Conservation (phyloP, 2,329 filamentous ascomycete genomes). For the Talaromyces sp. region DNA sequence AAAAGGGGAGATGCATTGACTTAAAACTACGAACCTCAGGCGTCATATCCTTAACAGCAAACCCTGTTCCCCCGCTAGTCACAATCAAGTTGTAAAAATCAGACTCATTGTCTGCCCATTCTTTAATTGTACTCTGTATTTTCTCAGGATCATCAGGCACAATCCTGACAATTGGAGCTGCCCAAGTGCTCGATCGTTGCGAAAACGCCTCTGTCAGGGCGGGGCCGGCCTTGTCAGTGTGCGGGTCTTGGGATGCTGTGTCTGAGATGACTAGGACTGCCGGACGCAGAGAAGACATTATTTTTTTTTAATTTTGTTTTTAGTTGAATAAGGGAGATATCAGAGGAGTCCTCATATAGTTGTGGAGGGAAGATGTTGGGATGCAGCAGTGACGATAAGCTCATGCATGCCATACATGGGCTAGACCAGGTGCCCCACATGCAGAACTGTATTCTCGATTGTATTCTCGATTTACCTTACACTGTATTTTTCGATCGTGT, state of each 20-base stretch:
- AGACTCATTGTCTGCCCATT: conserved; percentile 64
- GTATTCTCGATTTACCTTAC: no score
- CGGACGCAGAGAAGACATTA: conserved; percentile 53
- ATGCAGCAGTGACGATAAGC: neutral
- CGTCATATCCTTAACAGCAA: conserved; percentile 77
- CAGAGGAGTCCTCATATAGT: conserved; percentile 20
- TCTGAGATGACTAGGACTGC: conserved; percentile 87
- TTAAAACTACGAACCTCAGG: conserved; percentile 69
- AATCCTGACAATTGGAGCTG: conserved; percentile 64
- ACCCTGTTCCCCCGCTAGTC: conserved; percentile 90
- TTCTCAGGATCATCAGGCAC: conserved; percentile 70
- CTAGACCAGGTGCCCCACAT: neutral
- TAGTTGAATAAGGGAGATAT: neutral
- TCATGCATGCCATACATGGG: neutral
- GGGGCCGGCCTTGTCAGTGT: conserved; percentile 68
- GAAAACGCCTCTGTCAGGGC: conserved; percentile 66
- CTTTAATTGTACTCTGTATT: conserved; percentile 69
- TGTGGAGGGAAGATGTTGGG: neutral
- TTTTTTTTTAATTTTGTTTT: neutral
- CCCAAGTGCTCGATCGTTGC: conserved; percentile 68
- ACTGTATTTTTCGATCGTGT: no score
- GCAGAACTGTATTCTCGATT: no score
- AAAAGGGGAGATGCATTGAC: neutral
- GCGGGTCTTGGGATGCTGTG: conserved; percentile 74
- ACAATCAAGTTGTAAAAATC: conserved; percentile 68